phyloP scores from a whole-genome alignment of 2,329 filamentous ascomycete genomes.

The Sclerotinia sclerotiorum region DNA sequence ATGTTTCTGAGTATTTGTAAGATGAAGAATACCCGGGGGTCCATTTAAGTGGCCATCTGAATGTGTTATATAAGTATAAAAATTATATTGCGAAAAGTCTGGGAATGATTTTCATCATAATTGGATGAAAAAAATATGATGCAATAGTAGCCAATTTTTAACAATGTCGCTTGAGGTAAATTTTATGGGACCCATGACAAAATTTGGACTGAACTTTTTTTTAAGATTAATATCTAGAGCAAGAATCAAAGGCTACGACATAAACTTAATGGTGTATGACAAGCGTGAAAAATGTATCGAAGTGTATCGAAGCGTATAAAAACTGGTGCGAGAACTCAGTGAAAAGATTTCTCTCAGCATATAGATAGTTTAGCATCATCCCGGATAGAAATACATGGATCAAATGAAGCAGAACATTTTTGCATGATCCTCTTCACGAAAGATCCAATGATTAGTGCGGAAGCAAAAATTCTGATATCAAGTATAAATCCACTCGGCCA shows the following conservation, averaged over 20 bases:
- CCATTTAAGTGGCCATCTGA: neutral
- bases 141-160: conserved; percentile 18
- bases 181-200: conserved; percentile 11
- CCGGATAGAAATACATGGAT: neutral
- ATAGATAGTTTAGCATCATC: neutral
- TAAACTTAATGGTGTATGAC: neutral
- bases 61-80: neutral
- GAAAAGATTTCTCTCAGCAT: neutral
- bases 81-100: neutral
- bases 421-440: neutral
- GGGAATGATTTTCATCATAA: conserved; percentile 10
- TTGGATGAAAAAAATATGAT: conserved; percentile 17
- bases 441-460: neutral
- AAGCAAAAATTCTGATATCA: neutral
- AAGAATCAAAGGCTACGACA: neutral
- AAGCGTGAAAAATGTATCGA: neutral
- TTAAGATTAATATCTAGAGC: neutral
- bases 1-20: neutral
- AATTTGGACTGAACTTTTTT: neutral
- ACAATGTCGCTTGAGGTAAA: conserved; percentile 7
- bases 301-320: neutral
- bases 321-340: neutral
- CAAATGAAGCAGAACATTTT: neutral
- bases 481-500: conserved; percentile 15
- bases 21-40: neutral